phyloP scores from a whole-genome alignment of 1,284 basidiomycete species.

The Hemileia vastatrix region DNA sequence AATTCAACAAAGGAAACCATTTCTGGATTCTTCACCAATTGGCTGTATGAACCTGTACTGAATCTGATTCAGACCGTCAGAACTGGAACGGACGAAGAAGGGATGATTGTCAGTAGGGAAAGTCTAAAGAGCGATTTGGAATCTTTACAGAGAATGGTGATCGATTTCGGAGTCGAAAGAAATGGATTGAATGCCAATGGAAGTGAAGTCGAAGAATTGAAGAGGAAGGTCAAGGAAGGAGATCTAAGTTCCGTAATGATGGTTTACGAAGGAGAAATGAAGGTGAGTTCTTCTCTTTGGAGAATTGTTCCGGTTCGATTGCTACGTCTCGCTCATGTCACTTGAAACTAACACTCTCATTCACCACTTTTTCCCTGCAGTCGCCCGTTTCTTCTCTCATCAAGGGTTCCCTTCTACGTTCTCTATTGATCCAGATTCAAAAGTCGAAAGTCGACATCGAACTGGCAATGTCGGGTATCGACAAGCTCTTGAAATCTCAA shows the following conservation, averaged over 20 bases:
- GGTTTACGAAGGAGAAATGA: constrained; percentile 86
- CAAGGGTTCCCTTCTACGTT: constrained; percentile 69
- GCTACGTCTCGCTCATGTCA: constrained; percentile 1
- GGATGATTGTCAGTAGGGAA: constrained; percentile 61
- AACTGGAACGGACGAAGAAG: constrained; percentile 59
- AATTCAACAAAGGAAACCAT: constrained; percentile 62
- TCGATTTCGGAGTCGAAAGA: constrained; percentile 72
- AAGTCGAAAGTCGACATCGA: constrained; percentile 96
- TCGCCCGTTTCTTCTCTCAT: constrained; percentile 70
- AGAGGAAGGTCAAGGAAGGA: constrained; percentile 61
- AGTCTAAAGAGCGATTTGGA: constrained; percentile 70
- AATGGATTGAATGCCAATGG: constrained; percentile 55
- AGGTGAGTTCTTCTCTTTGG: constrained; percentile 41
- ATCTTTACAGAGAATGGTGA: constrained; percentile 87
- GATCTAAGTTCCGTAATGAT: constrained; percentile 79
- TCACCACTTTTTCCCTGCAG: constrained; percentile 33
- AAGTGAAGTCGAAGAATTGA: constrained; percentile 59
- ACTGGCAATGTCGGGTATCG: constrained; percentile 71
- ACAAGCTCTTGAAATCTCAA: constrained; percentile 85
- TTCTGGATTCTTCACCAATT: constrained; percentile 65
- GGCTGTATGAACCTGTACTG: constrained; percentile 74
- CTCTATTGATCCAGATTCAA: constrained; percentile 84
- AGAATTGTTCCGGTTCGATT: not conserved
- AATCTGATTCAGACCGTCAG: constrained; percentile 74
- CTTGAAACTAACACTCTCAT: not conserved